These are phyloP conservation scores for Thinopyrum elongatum DNA, from an alignment of 176 grass and related monocot species.

Conservation along the genomic window DNA sequence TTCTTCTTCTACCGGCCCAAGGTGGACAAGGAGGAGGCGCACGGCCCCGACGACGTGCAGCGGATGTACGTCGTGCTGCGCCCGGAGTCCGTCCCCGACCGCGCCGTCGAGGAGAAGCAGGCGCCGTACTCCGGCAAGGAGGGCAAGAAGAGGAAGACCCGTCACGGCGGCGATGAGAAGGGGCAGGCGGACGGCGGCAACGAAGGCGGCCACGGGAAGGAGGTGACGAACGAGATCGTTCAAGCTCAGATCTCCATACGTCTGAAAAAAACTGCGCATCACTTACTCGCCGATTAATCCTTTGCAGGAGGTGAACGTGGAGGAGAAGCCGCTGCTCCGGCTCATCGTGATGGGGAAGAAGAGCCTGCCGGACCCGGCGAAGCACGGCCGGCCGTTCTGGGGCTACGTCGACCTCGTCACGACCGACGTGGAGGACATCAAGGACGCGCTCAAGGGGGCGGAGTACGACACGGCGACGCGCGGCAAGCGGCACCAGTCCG, in stretches of 20 bases:
- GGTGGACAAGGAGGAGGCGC: constrained; percentile 69
- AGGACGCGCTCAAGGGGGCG: constrained; percentile 58
- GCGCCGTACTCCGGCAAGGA: constrained; percentile 65
- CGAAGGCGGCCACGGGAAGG: constrained; percentile 66
- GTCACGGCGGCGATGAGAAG: not conserved
- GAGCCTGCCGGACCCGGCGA: constrained; percentile 59
- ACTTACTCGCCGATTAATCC: not conserved
- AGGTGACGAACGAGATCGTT: constrained; percentile 22
- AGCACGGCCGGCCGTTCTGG: constrained; percentile 68
- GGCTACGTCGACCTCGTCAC: constrained; percentile 86
- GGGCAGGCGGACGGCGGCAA: not conserved
- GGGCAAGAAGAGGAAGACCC: constrained; percentile 35
- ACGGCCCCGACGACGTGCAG: constrained; percentile 62
- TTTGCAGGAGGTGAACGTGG: constrained; percentile 70
- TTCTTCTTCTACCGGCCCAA: constrained; percentile 98
- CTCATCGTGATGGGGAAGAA: constrained; percentile 82
- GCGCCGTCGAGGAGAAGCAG: constrained; percentile 73
- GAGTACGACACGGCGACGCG: constrained; percentile 72
- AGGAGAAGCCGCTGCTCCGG: constrained; percentile 54
- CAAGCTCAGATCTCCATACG: too few species aligned
- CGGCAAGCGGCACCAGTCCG: constrained; percentile 34
- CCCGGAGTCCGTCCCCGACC: constrained; percentile 45
- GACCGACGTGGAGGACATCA: constrained; percentile 51
- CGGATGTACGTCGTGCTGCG: constrained; percentile 75
- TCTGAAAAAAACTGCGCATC: too few species aligned